Evolutionary conservation across 495 filamentous ascomycete species (phyloP).

Genomic region (Podospora didyma): DNA sequence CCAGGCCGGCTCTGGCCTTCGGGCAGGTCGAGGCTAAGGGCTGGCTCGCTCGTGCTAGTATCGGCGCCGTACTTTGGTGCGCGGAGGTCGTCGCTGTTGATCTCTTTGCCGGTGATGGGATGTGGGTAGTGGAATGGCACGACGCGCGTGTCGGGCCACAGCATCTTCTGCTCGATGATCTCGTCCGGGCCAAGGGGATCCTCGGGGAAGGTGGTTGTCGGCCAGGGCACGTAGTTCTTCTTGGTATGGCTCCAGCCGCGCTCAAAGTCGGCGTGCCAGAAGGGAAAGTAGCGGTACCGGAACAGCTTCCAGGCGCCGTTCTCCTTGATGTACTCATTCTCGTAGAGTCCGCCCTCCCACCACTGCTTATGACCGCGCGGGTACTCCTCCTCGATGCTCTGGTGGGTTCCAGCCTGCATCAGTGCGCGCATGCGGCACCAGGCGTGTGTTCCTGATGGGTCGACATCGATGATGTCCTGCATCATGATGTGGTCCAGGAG

Average conservation of each 20-base stretch:
- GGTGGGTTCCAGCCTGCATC: conserved; percentile 52
- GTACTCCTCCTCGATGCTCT: conserved; percentile 41
- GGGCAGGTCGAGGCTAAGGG: conserved; percentile 41
- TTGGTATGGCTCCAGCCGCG: conserved; percentile 50
- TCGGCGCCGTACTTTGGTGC: conserved; percentile 44
- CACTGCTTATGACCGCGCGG: conserved; percentile 49
- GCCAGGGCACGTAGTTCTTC: conserved; percentile 49
- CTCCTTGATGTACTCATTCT: conserved; percentile 59
- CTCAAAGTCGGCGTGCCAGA: conserved; percentile 53
- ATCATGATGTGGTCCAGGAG: conserved; percentile 55
- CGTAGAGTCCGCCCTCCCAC: conserved; percentile 56
- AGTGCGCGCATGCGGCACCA: conserved; percentile 52
- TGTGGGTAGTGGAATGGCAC: conserved; percentile 55
- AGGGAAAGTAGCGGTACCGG: conserved; percentile 52
- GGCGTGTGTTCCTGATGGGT: conserved; percentile 42
- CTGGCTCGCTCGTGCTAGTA: conserved; percentile 30
- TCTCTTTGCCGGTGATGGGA: conserved; percentile 45
- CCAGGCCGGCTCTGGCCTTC: conserved; percentile 35
- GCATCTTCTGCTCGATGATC: conserved; percentile 48
- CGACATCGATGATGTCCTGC: conserved; percentile 51
- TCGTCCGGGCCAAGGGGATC: conserved; percentile 50
- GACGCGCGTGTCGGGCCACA: conserved; percentile 54
- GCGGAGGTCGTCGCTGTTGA: conserved; percentile 42
- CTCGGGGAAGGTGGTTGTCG: conserved; percentile 39
- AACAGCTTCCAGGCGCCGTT: conserved; percentile 53